phyloP scores from a whole-genome alignment of 2,329 filamentous ascomycete species.

The Ceratocystis ficicola region DNA sequence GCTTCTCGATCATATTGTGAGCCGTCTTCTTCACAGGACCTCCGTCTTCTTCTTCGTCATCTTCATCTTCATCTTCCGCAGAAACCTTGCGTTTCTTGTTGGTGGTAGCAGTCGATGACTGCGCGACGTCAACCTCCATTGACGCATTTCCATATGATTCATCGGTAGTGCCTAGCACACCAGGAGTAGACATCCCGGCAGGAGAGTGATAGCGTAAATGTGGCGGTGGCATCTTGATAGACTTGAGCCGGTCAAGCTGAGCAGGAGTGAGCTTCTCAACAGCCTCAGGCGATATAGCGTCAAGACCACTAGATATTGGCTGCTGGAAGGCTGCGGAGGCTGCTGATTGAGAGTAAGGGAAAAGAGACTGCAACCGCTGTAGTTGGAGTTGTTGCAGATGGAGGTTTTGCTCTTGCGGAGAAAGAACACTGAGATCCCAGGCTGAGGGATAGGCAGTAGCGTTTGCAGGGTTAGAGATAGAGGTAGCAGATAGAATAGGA shows the following conservation, averaged over 20 bases:
- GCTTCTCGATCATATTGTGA: slow-evolving; percentile 96
- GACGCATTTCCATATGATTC: slow-evolving; percentile 43
- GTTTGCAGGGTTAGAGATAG: slow-evolving; percentile 12
- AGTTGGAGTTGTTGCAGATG: slow-evolving; percentile 18
- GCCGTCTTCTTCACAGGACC: slow-evolving; percentile 68
- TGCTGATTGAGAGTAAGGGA: slow-evolving; percentile 16
- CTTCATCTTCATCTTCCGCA: slow-evolving; percentile 48
- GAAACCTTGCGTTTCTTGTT: slow-evolving; percentile 60
- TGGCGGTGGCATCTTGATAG: slow-evolving; percentile 52
- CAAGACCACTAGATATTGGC: slow-evolving; percentile 13
- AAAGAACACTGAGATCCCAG: slow-evolving; percentile 18
- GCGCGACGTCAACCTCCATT: slow-evolving; percentile 38
- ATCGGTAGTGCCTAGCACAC: slow-evolving; percentile 39
- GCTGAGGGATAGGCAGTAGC: slow-evolving; percentile 10
- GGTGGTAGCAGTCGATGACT: slow-evolving; percentile 35
- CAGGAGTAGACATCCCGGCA: slow-evolving; percentile 46
- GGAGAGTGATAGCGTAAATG: slow-evolving; percentile 50
- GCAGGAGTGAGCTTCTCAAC: slow-evolving; percentile 39
- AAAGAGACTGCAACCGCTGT: slow-evolving; percentile 18
- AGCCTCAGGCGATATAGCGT: slow-evolving; percentile 20
- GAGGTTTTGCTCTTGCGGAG: slow-evolving; percentile 16
- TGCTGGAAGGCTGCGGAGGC: slow-evolving; percentile 10
- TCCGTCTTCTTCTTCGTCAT: slow-evolving; percentile 46
- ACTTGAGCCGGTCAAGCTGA: slow-evolving; percentile 45
- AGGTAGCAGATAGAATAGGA: slow-evolving; percentile 10